These are phyloP conservation scores for Neofusicoccum parvum DNA, from an alignment of 2,329 filamentous ascomycete genomes.

Conservation along the genomic window DNA sequence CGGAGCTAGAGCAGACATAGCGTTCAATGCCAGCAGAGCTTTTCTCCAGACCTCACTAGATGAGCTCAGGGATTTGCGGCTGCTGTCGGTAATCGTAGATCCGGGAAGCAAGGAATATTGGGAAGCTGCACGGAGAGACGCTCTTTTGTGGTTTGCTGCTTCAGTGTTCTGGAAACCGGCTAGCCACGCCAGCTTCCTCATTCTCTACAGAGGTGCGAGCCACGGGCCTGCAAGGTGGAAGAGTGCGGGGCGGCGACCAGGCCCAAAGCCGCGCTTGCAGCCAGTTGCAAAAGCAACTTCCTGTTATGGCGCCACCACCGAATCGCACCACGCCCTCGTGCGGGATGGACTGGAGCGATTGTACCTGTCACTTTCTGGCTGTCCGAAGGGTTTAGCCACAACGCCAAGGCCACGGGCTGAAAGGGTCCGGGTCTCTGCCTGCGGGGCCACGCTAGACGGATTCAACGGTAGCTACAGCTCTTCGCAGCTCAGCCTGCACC, in stretches of 20 bases:
- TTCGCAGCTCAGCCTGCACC: no score
- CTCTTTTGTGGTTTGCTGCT: no score
- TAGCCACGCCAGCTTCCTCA: not conserved
- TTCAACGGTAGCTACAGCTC: not conserved
- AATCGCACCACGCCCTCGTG: not conserved
- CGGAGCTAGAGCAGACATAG: no score
- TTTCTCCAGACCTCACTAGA: no score
- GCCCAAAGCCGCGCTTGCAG: conserved; percentile 1
- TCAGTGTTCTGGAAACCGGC: not conserved
- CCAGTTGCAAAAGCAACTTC: not conserved
- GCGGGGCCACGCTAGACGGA: conserved; percentile 1
- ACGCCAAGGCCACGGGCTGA: not conserved
- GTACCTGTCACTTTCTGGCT: not conserved
- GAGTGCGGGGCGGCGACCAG: not conserved
- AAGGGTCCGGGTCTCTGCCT: not conserved
- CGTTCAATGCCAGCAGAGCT: no score
- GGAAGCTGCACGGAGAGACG: not conserved
- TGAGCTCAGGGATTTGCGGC: no score
- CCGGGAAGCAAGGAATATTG: not conserved
- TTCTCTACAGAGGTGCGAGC: not conserved
- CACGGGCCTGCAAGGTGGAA: not conserved
- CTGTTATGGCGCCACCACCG: not conserved
- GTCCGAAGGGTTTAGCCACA: not conserved
- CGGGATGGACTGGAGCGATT: not conserved
- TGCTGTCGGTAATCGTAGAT: no score